Percentiles rank a stretch among this genome's conserved stretches.
Conservation (phyloP, 257 asterid species). For the Nicotiana knightiana region DNA sequence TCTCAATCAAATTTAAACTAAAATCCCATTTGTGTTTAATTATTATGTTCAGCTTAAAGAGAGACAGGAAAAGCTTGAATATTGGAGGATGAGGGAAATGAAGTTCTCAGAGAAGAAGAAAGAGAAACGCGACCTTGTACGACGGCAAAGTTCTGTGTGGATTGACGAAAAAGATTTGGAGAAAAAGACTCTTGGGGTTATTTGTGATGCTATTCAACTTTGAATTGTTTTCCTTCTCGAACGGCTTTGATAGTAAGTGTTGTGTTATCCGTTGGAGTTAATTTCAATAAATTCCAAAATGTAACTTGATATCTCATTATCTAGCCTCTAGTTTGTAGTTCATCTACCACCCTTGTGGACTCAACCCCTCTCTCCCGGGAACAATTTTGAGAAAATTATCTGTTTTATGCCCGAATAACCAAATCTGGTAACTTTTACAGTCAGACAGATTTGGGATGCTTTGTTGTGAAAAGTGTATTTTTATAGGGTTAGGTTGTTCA, state of each 20-base stretch:
- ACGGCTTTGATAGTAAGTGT: neutral
- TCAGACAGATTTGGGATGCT: neutral
- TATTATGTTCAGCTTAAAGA: constrained; percentile 49
- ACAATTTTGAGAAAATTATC: neutral
- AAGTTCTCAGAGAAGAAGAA: constrained; percentile 43
- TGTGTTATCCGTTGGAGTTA: neutral
- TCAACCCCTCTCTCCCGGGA: neutral
- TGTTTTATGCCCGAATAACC: neutral
- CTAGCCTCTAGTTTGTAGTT: neutral
- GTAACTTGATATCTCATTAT: neutral
- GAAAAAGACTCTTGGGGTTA: constrained; percentile 17
- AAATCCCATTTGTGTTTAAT: neutral
- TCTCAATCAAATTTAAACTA: neutral
- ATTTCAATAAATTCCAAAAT: neutral
- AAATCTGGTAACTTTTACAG: neutral
- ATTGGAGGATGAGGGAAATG: constrained; percentile 67
- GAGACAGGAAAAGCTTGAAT: constrained; percentile 69
- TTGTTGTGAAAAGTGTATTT: neutral
- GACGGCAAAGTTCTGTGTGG: constrained; percentile 62
- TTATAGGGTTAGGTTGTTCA: too few relatives aligned
- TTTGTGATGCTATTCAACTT: constrained; percentile 7
- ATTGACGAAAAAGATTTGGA: constrained; percentile 41
- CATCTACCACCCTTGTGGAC: neutral
- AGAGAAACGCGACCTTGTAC: constrained; percentile 47
- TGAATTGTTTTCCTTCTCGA: constrained; percentile 6